Percentiles rank a stretch among this genome's conserved stretches.
Conservation (phyloP, 2,329 filamentous ascomycete genomes). For the Cladosporium cucumerinum region DNA sequence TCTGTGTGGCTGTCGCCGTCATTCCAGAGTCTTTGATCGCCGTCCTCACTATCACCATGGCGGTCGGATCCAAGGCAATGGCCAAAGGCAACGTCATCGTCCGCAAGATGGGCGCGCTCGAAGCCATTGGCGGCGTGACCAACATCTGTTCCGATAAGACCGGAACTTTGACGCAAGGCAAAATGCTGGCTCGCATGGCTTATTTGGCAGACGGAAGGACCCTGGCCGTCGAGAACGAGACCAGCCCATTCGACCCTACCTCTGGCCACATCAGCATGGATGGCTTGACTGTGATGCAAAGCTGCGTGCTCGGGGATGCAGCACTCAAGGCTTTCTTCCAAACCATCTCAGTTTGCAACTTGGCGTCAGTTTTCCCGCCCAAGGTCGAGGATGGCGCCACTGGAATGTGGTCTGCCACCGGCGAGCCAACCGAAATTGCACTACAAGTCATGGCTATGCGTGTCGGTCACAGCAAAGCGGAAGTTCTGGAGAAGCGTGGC, state of each 20-base stretch:
- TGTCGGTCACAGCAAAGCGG: slow-evolving; percentile 42
- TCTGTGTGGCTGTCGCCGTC: slow-evolving; percentile 47
- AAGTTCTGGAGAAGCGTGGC: slow-evolving; percentile 21
- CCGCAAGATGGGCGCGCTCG: slow-evolving; percentile 61
- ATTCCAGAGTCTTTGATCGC: slow-evolving; percentile 57
- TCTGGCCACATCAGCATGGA: slow-evolving; percentile 54
- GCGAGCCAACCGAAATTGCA: slow-evolving; percentile 68
- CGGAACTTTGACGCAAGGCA: slow-evolving; percentile 53
- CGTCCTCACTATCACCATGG: slow-evolving; percentile 66
- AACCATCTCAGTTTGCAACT: slow-evolving; percentile 61
- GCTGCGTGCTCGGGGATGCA: slow-evolving; percentile 40
- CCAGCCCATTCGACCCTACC: slow-evolving; percentile 54
- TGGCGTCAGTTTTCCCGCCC: slow-evolving; percentile 54
- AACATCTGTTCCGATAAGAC: slow-evolving; percentile 71
- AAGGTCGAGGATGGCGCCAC: slow-evolving; percentile 45
- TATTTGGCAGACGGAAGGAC: slow-evolving; percentile 59
- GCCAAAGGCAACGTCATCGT: slow-evolving; percentile 61
- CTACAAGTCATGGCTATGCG: slow-evolving; percentile 69
- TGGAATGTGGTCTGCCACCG: slow-evolving; percentile 56
- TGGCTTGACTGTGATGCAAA: not conserved
- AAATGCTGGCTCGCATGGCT: slow-evolving; percentile 60
- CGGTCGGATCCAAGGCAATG: slow-evolving; percentile 61
- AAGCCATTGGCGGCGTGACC: slow-evolving; percentile 62
- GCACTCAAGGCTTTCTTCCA: slow-evolving; percentile 52
- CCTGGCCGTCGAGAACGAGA: slow-evolving; percentile 55